phyloP scores from a whole-genome alignment of 768 basidiomycete species.

The Phanerochaete sordida region DNA sequence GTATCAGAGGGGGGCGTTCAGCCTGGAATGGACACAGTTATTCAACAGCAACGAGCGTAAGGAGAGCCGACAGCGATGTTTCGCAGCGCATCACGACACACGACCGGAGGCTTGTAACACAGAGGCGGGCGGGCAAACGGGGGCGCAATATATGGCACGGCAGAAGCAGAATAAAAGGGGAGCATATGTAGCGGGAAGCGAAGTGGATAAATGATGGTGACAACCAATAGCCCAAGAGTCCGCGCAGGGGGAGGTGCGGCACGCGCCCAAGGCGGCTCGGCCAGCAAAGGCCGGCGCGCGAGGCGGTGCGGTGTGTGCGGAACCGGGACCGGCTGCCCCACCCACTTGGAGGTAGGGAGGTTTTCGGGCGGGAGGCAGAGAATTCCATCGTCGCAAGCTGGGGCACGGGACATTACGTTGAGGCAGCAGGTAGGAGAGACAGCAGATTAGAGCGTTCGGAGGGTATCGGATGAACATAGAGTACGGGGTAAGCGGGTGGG shows the following conservation, averaged over 20 bases:
- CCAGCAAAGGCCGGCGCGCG: not conserved
- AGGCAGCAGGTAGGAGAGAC: not conserved
- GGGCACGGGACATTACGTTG: not conserved
- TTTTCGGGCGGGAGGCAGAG: slow-evolving; percentile 3
- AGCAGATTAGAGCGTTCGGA: slow-evolving; percentile 3
- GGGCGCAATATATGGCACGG: slow-evolving; percentile 7
- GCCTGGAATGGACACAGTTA: slow-evolving; percentile 4
- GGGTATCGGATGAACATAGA: slow-evolving; percentile 13
- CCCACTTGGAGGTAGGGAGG: not conserved
- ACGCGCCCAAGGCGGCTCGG: not conserved
- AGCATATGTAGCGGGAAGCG: slow-evolving; percentile 26
- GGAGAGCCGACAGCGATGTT: not conserved
- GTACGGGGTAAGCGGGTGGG: not conserved
- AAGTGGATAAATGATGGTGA: slow-evolving; percentile 45
- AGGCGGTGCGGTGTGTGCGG: not conserved
- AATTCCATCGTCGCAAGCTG: slow-evolving; percentile 3
- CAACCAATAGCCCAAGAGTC: slow-evolving; percentile 63
- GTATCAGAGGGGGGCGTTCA: not conserved
- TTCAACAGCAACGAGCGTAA: slow-evolving; percentile 15
- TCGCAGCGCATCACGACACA: not conserved
- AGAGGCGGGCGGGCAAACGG: slow-evolving; percentile 27
- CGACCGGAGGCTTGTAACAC: slow-evolving; percentile 29
- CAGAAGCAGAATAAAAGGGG: slow-evolving; percentile 13
- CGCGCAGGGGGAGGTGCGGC: slow-evolving; percentile 4
- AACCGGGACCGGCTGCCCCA: slow-evolving; percentile 4